Percentiles rank a stretch among this genome's conserved stretches.
Evolutionary conservation across 73 alveolate genomes (phyloP).

Genomic region (Paramecium sonneborni): DNA sequence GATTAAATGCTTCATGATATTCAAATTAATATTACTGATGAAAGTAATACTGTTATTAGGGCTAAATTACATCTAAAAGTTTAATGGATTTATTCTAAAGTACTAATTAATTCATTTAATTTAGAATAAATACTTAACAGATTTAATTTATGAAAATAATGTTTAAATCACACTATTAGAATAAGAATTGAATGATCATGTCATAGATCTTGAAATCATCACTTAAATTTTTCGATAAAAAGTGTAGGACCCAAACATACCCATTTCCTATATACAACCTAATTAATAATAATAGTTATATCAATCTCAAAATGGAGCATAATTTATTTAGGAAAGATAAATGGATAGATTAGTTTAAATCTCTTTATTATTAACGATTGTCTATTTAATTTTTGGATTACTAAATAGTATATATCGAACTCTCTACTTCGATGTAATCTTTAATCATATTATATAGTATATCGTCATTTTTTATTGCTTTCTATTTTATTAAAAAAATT

Average conservation of each 20-base stretch:
- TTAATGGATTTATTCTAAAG: slow-evolving; percentile 29
- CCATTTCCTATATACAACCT: neutral
- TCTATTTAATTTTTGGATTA: neutral
- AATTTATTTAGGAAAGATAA: neutral
- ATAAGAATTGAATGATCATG: slow-evolving; percentile 12
- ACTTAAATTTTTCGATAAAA: neutral
- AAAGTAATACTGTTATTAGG: neutral
- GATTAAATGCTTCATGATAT: slow-evolving; percentile 41
- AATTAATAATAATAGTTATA: neutral
- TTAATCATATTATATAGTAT: neutral
- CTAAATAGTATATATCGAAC: neutral
- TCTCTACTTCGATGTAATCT: neutral
- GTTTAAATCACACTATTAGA: neutral
- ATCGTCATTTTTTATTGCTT: slow-evolving; percentile 27
- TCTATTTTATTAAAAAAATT: slow-evolving; percentile 39
- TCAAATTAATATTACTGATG: neutral
- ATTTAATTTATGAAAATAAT: neutral
- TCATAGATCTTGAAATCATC: neutral
- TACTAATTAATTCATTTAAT: neutral
- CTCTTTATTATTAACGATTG: neutral
- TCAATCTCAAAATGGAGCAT: neutral
- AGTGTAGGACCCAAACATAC: neutral
- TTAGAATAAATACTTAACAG: slow-evolving; percentile 1
- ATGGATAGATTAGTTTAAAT: slow-evolving; percentile 1
- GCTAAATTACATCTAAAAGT: neutral